Evolutionary conservation across 1,139 yeast genomes (phyloP).

Genomic region (Tardiomyces depauwii): DNA sequence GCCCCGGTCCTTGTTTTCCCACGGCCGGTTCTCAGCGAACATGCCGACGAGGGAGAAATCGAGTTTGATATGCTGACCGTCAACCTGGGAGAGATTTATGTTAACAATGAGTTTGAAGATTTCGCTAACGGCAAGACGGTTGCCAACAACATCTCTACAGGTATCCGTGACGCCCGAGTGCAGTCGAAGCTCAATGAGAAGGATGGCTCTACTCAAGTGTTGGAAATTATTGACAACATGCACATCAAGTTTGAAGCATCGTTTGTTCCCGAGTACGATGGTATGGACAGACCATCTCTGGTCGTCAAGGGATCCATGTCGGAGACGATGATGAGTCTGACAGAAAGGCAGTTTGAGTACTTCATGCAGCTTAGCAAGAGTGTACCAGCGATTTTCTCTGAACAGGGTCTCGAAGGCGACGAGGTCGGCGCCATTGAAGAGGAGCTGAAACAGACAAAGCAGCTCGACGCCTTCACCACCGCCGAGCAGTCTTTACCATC

Average conservation of each 20-base stretch:
- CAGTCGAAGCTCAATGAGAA: conserved; percentile 48
- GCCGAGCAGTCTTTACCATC: not conserved
- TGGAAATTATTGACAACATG: conserved; percentile 59
- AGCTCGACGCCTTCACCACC: conserved; percentile 6
- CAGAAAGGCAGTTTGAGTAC: conserved; percentile 66
- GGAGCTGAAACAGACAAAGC: conserved; percentile 19
- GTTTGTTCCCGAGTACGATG: conserved; percentile 32
- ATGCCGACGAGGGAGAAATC: conserved; percentile 4
- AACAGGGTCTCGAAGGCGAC: conserved; percentile 28
- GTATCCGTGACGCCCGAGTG: conserved; percentile 60
- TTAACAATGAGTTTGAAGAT: conserved; percentile 46
- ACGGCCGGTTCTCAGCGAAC: conserved; percentile 25
- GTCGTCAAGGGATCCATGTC: conserved; percentile 50
- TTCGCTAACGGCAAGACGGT: conserved; percentile 15
- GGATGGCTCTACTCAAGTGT: conserved; percentile 35
- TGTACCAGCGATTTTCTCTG: conserved; percentile 26
- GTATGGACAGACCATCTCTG: conserved; percentile 38
- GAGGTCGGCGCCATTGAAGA: conserved; percentile 43
- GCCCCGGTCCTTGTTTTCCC: conserved; percentile 87
- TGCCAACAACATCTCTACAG: conserved; percentile 48
- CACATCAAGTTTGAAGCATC: conserved; percentile 56
- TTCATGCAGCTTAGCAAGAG: conserved; percentile 46
- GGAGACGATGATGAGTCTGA: conserved; percentile 53
- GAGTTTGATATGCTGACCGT: conserved; percentile 53
- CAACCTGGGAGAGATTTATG: conserved; percentile 74